Evolutionary conservation across 371 early-diverging fungal genomes (phyloP).

Genomic region (Mortierella sp.): DNA sequence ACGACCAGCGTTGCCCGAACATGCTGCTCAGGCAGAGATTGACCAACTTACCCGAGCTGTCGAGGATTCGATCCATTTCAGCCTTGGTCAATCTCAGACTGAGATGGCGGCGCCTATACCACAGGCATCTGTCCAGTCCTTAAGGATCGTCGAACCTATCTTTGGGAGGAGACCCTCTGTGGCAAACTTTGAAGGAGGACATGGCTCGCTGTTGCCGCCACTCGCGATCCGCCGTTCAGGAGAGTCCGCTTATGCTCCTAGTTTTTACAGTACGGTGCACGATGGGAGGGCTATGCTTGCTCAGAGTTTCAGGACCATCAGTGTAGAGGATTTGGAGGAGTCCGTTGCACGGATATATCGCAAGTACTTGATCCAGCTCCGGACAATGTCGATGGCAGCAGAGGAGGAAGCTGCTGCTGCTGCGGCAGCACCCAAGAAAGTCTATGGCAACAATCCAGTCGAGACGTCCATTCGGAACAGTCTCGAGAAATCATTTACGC

Average conservation of each 20-base stretch:
- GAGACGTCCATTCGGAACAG: neutral
- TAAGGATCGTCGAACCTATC: neutral
- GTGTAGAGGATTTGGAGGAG: slow-evolving; percentile 20
- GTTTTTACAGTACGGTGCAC: neutral
- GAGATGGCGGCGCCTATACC: neutral
- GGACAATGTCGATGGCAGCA: slow-evolving; percentile 24
- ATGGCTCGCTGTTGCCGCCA: slow-evolving; percentile 16
- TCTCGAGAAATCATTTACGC: slow-evolving; percentile 5
- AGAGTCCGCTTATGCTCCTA: slow-evolving; percentile 6
- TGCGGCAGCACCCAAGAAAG: neutral
- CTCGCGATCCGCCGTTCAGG: slow-evolving; percentile 14
- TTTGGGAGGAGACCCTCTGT: neutral
- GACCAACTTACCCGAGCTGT: slow-evolving; percentile 21
- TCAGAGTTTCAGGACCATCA: slow-evolving; percentile 22
- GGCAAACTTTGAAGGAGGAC: neutral
- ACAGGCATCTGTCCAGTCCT: neutral
- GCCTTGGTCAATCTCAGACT: neutral
- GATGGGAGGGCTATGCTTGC: slow-evolving; percentile 17
- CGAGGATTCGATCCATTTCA: slow-evolving; percentile 21
- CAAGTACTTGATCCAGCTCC: slow-evolving; percentile 24
- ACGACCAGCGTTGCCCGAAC: neutral
- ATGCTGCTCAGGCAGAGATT: slow-evolving; percentile 9
- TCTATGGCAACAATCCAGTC: neutral
- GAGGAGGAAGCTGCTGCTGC: slow-evolving; percentile 9
- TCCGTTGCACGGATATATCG: slow-evolving; percentile 20